A percentile compares a stretch with the other conserved stretches of the same genome.
These are phyloP conservation scores for Chloranthus sessilifolius DNA, from an alignment of 164 flowering plant genomes.

Conservation along the genomic window DNA sequence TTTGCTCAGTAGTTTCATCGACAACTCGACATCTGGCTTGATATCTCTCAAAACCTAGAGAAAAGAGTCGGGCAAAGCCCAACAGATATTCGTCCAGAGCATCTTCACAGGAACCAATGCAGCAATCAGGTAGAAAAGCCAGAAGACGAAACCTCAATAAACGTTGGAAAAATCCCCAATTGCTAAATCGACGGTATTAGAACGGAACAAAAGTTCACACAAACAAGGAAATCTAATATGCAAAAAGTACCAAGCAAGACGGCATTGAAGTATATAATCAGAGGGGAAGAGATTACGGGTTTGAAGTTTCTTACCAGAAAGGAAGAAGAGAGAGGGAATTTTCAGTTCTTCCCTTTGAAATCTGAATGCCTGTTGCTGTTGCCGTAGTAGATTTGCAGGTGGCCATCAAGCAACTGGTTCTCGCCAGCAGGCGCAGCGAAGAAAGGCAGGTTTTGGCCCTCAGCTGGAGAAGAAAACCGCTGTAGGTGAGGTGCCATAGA, in stretches of 20 bases:
- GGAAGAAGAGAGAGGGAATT: not conserved
- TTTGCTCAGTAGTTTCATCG: too few species aligned
- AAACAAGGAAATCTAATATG: not conserved
- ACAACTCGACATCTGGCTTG: constrained; percentile 4
- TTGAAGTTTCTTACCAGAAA: constrained; percentile 2
- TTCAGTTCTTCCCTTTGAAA: constrained; percentile 59
- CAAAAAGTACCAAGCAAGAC: not conserved
- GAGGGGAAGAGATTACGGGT: not conserved
- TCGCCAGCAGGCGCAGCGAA: constrained; percentile 39
- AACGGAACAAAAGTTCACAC: not conserved
- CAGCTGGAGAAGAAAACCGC: constrained; percentile 53
- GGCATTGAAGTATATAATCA: not conserved
- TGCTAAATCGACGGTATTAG: not conserved
- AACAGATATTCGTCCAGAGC: not conserved
- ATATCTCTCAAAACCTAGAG: not conserved
- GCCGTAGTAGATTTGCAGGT: constrained; percentile 68
- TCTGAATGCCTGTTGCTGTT: constrained; percentile 53
- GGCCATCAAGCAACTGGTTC: constrained; percentile 56
- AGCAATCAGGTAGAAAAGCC: constrained; percentile 6
- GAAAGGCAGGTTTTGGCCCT: constrained; percentile 54
- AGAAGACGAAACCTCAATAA: not conserved
- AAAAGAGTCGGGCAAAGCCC: not conserved
- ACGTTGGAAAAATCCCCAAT: not conserved
- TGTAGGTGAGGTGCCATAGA: constrained; percentile 58
- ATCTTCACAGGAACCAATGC: constrained; percentile 8